phyloP scores from a whole-genome alignment of 2,329 filamentous ascomycete species.

The Phoma sp. region DNA sequence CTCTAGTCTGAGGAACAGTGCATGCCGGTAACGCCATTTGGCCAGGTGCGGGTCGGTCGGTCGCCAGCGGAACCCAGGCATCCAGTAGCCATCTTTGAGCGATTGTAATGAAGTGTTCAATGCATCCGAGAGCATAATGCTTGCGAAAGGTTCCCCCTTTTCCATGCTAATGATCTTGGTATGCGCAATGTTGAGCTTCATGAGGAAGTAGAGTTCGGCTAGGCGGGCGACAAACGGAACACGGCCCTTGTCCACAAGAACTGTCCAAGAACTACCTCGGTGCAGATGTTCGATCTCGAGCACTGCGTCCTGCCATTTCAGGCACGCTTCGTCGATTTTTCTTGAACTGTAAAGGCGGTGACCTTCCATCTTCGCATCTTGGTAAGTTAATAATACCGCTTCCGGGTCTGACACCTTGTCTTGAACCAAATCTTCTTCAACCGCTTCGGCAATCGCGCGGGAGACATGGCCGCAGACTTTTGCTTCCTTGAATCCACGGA shows the following conservation, averaged over 20 bases:
- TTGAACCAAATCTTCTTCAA: constrained; percentile 16
- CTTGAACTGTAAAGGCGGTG: background rate
- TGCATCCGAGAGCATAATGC: background rate
- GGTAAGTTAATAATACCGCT: background rate
- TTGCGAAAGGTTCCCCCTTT: background rate
- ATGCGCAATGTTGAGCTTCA: constrained; percentile 26
- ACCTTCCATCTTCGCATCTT: background rate
- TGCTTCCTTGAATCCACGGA: constrained; percentile 22
- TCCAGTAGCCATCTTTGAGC: constrained; percentile 17
- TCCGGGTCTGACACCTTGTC: constrained; percentile 18
- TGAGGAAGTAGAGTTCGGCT: constrained; percentile 24
- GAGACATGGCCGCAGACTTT: constrained; percentile 17
- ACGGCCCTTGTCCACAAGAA: background rate
- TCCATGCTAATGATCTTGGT: constrained; percentile 12
- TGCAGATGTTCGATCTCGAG: background rate
- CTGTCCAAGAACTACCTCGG: background rate
- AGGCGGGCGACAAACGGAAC: constrained; percentile 20
- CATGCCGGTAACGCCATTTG: constrained; percentile 1
- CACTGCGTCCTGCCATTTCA: background rate
- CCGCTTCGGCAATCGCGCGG: constrained; percentile 13
- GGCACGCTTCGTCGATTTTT: background rate
- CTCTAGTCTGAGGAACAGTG: background rate
- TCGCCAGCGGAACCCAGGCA: constrained; percentile 10
- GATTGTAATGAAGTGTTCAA: background rate
- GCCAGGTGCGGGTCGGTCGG: constrained; percentile 13